phyloP scores from a whole-genome alignment of 257 asterid genomes.

The Pogostemon cablin region DNA sequence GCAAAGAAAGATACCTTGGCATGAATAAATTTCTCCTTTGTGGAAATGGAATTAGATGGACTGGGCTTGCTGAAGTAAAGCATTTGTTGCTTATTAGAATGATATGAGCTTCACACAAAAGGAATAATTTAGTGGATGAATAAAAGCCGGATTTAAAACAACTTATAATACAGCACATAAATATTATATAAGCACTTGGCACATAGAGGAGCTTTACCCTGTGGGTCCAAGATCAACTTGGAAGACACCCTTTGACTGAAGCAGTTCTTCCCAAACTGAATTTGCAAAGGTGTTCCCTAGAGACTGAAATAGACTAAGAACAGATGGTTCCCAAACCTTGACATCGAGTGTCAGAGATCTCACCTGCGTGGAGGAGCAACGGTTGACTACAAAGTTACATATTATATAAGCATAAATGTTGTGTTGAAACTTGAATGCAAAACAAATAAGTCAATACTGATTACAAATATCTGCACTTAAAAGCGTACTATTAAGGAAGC shows the following conservation, averaged over 20 bases:
- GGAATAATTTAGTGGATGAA: conserved; percentile 22
- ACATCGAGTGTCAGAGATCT: conserved; percentile 98
- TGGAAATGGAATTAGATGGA: conserved; percentile 74
- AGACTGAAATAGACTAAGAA: conserved; percentile 83
- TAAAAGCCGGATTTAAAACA: conserved; percentile 31
- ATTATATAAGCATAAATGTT: not conserved
- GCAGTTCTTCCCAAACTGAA: conserved; percentile 90
- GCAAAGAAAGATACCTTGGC: conserved; percentile 66
- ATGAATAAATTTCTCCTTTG: conserved; percentile 91
- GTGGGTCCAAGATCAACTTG: conserved; percentile 69
- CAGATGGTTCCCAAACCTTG: conserved; percentile 98
- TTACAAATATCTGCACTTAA: not conserved
- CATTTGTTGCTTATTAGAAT: conserved; percentile 69
- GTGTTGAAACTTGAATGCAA: not conserved
- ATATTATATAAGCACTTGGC: not conserved
- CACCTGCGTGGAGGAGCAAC: conserved; percentile 58
- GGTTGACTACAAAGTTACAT: conserved; percentile 21
- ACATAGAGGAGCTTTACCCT: conserved; percentile 51
- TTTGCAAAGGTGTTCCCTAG: conserved; percentile 88
- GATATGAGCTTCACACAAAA: conserved; percentile 61
- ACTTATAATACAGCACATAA: not conserved
- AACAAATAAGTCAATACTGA: not conserved
- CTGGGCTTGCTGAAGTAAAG: conserved; percentile 75
- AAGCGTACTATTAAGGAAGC: not conserved
- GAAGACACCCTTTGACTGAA: conserved; percentile 73